Evolutionary conservation across 495 filamentous ascomycete species (phyloP).

Genomic region (Diplogelasinospora grovesii): DNA sequence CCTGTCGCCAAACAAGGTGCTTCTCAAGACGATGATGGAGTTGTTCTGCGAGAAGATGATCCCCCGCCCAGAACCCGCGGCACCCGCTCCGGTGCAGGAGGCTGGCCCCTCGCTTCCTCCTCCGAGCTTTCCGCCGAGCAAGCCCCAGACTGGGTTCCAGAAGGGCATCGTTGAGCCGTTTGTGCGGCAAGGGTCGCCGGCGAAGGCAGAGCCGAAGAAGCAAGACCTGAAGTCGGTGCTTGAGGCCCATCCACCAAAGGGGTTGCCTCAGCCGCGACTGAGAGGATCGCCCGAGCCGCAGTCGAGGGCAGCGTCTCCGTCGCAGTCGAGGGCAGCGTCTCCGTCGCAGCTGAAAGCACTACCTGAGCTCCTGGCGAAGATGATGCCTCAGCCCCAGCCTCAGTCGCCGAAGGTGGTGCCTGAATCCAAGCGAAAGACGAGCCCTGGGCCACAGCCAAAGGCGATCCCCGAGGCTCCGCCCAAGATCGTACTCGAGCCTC

Average conservation of each 20-base stretch:
- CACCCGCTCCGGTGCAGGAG: conserved; percentile 12
- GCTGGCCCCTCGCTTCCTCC: conserved; percentile 14
- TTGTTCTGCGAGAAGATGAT: conserved; percentile 25
- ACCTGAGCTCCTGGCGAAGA: conserved; percentile 2
- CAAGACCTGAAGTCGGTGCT: conserved; percentile 14
- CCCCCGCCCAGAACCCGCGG: conserved; percentile 6
- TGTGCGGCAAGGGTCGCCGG: no score
- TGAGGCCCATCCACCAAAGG: conserved; percentile 15
- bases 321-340: conserved; percentile 12
- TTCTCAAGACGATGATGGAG: conserved; percentile 28
- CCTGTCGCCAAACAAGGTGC: conserved; percentile 25
- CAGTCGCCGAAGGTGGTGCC: not conserved
- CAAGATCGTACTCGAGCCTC: not conserved
- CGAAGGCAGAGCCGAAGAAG: no score
- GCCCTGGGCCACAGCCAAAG: not conserved
- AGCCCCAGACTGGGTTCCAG: no score
- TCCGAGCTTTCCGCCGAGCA: conserved; percentile 4
- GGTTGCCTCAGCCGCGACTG: conserved; percentile 10
- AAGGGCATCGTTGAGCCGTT: no score
- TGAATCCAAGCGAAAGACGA: conserved; percentile 1
- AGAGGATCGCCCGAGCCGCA: conserved; percentile 13
- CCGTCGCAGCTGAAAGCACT: conserved; percentile 15
- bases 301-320: conserved; percentile 13
- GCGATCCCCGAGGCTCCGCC: no score
- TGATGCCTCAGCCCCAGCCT: conserved; percentile 5